phyloP scores from a whole-genome alignment of 75 land plant species.

The Gnetum montanum region DNA sequence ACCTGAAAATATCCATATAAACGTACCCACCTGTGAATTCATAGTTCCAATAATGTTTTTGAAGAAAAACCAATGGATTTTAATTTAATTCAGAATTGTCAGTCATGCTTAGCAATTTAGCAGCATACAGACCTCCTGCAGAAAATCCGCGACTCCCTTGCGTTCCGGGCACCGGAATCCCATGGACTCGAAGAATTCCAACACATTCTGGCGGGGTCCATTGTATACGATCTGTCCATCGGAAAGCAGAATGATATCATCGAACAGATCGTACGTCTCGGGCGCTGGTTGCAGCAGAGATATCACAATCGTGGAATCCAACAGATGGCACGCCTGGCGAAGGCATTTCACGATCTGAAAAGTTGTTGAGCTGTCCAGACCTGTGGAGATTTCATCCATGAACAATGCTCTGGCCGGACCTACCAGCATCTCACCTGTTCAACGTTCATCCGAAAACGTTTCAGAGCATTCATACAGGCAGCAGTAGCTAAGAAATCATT shows the following conservation, averaged over 20 bases:
- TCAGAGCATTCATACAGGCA: not conserved
- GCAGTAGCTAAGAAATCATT: not conserved
- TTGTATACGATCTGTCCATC: slow-evolving; percentile 81
- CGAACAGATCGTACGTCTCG: slow-evolving; percentile 78
- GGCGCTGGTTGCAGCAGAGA: slow-evolving; percentile 82
- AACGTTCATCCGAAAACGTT: too few species aligned
- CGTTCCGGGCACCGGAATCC: slow-evolving; percentile 91
- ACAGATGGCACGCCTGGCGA: slow-evolving; percentile 40
- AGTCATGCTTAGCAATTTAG: not conserved
- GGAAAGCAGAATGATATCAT: slow-evolving; percentile 73
- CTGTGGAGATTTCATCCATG: slow-evolving; percentile 92
- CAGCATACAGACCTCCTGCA: not conserved
- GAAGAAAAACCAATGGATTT: too few species aligned
- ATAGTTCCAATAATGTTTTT: too few species aligned
- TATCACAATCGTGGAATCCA: slow-evolving; percentile 58
- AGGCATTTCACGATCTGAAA: slow-evolving; percentile 52
- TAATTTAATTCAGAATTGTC: not conserved
- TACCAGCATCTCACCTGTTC: slow-evolving; percentile 78
- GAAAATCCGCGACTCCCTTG: slow-evolving; percentile 13
- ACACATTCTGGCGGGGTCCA: slow-evolving; percentile 62
- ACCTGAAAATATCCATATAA: slow-evolving; percentile 22
- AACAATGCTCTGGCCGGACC: slow-evolving; percentile 67
- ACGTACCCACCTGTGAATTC: too few species aligned
- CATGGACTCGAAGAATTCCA: slow-evolving; percentile 67
- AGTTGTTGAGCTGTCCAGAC: slow-evolving; percentile 90